Percentiles rank a stretch among this genome's conserved stretches.
Evolutionary conservation across 805 yeast species (phyloP).

Genomic region (Candida mattraensis): DNA sequence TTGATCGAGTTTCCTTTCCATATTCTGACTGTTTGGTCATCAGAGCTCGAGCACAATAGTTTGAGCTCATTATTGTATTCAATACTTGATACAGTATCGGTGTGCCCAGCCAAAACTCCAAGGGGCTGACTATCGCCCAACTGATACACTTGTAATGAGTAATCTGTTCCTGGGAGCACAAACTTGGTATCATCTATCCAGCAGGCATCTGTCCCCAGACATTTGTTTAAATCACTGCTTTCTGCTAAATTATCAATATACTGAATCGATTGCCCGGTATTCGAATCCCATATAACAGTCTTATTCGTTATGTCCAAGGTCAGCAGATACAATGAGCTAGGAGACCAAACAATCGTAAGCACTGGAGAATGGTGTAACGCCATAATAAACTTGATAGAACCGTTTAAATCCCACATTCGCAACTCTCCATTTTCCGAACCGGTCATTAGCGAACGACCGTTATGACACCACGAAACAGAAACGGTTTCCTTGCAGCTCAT

Average conservation of each 20-base stretch:
- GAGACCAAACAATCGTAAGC: constrained; percentile 59
- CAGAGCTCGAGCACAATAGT: constrained; percentile 71
- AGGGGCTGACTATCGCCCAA: constrained; percentile 46
- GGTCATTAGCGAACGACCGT: constrained; percentile 61
- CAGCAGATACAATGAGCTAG: constrained; percentile 50
- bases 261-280: constrained; percentile 49
- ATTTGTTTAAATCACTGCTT: constrained; percentile 13
- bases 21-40: constrained; percentile 68
- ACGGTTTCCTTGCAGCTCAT: constrained; percentile 29
- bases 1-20: constrained; percentile 71
- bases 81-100: constrained; percentile 54
- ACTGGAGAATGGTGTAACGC: constrained; percentile 57
- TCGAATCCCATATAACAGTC: constrained; percentile 65
- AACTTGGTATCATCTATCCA: constrained; percentile 75
- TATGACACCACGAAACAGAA: constrained; percentile 58
- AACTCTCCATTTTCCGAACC: constrained; percentile 71
- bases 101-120: constrained; percentile 64
- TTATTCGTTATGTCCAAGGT: constrained; percentile 59
- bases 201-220: constrained; percentile 54
- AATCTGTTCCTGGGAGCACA: constrained; percentile 63
- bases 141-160: constrained; percentile 56
- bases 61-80: constrained; percentile 51
- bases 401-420: constrained; percentile 75
- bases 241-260: constrained; percentile 37
- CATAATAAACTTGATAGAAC: constrained; percentile 58